Evolutionary conservation across 176 grass and related monocot species (phyloP).

Genomic region (Coix lacrymajobi): DNA sequence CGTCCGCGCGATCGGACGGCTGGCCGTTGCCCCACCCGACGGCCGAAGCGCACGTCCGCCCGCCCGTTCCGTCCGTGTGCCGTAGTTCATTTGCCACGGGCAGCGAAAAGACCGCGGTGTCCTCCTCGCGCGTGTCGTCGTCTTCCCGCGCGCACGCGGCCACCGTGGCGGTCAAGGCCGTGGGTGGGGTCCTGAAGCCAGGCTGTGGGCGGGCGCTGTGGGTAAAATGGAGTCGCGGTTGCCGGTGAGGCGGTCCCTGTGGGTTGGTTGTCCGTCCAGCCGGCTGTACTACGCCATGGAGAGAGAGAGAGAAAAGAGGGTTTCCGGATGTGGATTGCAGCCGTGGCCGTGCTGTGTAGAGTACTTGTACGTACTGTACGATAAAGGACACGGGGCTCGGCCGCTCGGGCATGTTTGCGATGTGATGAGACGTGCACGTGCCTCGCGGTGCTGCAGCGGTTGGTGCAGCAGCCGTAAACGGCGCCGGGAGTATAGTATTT

Average conservation of each 20-base stretch:
- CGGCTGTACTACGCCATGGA: no score
- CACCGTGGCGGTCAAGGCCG: not conserved
- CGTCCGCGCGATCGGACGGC: not conserved
- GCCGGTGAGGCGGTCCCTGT: no score
- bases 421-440: not conserved
- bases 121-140: not conserved
- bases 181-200: no score
- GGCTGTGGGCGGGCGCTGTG: not conserved
- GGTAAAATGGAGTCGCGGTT: not conserved
- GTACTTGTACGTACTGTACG: not conserved
- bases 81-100: constrained; percentile 2
- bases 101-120: accelerated
- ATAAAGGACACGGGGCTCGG: not conserved
- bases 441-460: not conserved
- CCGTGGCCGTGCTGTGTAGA: not conserved
- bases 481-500: no score
- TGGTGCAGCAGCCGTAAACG: no score
- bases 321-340: not conserved
- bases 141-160: not conserved
- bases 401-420: not conserved
- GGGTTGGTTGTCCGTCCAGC: no score
- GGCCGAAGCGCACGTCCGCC: not conserved
- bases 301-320: no score
- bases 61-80: not conserved
- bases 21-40: not conserved